Base-by-base conservation (phyloP, 805 yeast species). In the Pichia sporocuriosa region DNA sequence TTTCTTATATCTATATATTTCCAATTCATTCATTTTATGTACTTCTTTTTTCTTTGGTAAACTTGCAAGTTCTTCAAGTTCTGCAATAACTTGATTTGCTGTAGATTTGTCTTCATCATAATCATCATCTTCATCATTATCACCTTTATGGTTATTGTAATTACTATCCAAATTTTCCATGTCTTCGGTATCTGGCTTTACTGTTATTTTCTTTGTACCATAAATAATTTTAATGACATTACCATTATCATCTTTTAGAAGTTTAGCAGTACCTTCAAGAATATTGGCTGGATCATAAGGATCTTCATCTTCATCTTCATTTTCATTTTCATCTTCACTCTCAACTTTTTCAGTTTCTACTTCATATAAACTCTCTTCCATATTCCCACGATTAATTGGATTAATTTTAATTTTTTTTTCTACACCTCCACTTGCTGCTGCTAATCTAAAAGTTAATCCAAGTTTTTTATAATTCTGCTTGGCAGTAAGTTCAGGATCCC, bases 401-500 rank as follows among this genome's bases (percentile, higher is more conserved):
- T 63, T 52, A 54, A 65, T 46, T 56, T 64, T 58, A n/a, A 77
- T 61, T 31, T 71, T 67, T 42, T 73, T 73, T 55, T 86, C 95
- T n/a, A 62, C 65, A 36, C 97, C 97, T 45, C 97, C 97, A 1
- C 95, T 78, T 1, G 77, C 69, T 15, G 62, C 66, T 21, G 83
- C 82, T 28, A 89, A 62, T 51, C 78, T 77, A 10, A 84, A 70
- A 28, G 77, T 68, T 40, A 93, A 68, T 3, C 98, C 98, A 23
- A 93, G 65, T 48, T 70, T 77, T 53, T 81, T 80, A 65, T 93
- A 90, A 61, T 93, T 93, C 59, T 93, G 97, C 39, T 78, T 72
- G 46, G 89, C 66, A 0, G 97, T 89, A 43, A 81, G 69, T 11
- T 75, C 73, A 45, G 79, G 74, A 63, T 93, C 96, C 98, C 98